Evolutionary conservation across 1,139 yeast species (phyloP).

Genomic region (Pichia sp.): DNA sequence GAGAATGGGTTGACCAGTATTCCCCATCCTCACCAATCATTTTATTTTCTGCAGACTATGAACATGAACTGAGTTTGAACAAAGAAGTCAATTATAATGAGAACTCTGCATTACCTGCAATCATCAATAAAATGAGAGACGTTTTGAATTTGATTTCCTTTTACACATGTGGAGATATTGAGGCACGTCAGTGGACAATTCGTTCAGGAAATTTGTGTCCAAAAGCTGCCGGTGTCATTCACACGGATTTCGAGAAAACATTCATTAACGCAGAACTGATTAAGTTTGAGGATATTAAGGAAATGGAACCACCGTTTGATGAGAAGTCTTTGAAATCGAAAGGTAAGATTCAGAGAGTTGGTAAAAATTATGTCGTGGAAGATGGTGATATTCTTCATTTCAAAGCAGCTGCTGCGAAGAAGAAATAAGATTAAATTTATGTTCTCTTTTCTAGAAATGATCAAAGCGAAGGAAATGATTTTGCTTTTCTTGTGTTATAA

Average conservation of each 20-base stretch:
- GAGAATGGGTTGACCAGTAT: conserved; percentile 91
- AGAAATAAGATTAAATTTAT: conserved; percentile 14
- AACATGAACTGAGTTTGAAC: conserved; percentile 37
- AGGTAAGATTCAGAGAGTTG: conserved; percentile 57
- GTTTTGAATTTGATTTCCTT: conserved; percentile 75
- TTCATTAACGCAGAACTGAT: conserved; percentile 78
- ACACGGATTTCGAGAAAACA: conserved; percentile 70
- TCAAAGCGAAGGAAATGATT: too few species aligned
- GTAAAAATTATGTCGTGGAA: conserved; percentile 93
- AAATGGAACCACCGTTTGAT: conserved; percentile 44
- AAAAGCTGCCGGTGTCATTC: conserved; percentile 84
- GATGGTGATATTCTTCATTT: conserved; percentile 89
- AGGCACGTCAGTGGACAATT: conserved; percentile 85
- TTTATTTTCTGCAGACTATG: conserved; percentile 88
- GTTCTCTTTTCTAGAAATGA: too few species aligned
- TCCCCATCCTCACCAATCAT: conserved; percentile 94
- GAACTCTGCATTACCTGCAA: conserved; percentile 79
- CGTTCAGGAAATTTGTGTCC: conserved; percentile 82
- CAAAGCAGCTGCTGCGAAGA: conserved; percentile 96
- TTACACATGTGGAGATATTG: conserved; percentile 73
- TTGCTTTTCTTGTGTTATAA: too few species aligned
- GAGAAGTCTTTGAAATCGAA: conserved; percentile 82
- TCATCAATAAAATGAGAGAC: conserved; percentile 75
- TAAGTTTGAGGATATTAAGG: conserved; percentile 60
- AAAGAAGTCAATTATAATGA: conserved; percentile 92